Evolutionary conservation across 2,329 filamentous ascomycete species (phyloP).

Genomic region (Penicillium janthinellum): DNA sequence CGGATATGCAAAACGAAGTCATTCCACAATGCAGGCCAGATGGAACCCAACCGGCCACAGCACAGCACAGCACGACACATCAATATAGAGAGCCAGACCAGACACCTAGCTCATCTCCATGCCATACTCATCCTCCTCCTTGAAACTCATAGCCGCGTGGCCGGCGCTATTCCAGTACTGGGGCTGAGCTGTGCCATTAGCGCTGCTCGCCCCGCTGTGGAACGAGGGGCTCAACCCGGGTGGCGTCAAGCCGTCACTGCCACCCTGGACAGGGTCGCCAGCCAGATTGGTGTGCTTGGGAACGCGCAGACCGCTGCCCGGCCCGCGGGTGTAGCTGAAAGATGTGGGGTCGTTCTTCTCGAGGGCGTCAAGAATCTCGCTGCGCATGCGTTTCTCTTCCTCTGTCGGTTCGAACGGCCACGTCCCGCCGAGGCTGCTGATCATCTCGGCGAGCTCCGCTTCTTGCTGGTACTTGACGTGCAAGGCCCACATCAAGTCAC

Average conservation of each 20-base stretch:
- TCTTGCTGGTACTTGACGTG: conserved; percentile 87
- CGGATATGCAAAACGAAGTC: conserved; percentile 33
- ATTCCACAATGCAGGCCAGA: conserved; percentile 18
- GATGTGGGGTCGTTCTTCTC: conserved; percentile 73
- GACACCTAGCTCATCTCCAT: conserved; percentile 64
- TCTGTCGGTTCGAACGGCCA: conserved; percentile 84
- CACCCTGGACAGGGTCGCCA: conserved; percentile 68
- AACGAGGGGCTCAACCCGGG: conserved; percentile 68
- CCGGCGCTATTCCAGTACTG: conserved; percentile 56
- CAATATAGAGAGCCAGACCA: not conserved
- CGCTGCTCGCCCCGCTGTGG: conserved; percentile 71
- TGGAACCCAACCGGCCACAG: conserved; percentile 4
- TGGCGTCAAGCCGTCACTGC: conserved; percentile 54
- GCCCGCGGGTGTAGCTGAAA: conserved; percentile 82
- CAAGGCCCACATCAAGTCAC: conserved; percentile 96
- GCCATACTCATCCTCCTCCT: conserved; percentile 90
- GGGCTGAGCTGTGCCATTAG: conserved; percentile 52
- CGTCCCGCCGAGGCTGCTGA: conserved; percentile 70
- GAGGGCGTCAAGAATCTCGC: conserved; percentile 84
- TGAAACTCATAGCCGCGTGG: conserved; percentile 70
- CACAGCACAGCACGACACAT: not conserved
- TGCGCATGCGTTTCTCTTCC: conserved; percentile 93
- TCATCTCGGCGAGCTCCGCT: conserved; percentile 77
- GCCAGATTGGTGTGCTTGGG: conserved; percentile 91
- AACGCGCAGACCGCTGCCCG: conserved; percentile 83